Base-by-base conservation (phyloP, 1,284 basidiomycete species). In the Rhodotorula sp. region DNA sequence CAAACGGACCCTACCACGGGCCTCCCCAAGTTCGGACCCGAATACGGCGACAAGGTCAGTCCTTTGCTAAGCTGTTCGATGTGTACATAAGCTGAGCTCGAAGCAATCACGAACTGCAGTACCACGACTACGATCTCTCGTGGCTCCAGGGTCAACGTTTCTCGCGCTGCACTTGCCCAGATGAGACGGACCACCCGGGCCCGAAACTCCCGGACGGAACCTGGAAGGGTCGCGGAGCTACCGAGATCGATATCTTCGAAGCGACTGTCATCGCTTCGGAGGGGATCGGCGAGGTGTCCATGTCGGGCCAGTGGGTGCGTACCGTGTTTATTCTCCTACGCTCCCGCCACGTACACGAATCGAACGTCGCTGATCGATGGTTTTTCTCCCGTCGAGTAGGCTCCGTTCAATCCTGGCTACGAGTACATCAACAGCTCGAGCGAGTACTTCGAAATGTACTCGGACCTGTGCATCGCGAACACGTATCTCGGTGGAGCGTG, bases 241-340 rank as follows among this genome's bases (percentile, higher is more conserved):
- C 85, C 1, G 85, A 86, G 76, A 83, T 86, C 68, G 85, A 86
- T 78, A 78, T 85, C 60, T 80, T 86, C 70, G 85, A 86, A 75
- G 84, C 82, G 10, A 65, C 57, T 0, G 71, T 69, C 49, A 61
- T 62, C 54, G 38, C 62, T 2, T 48, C 52, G 23, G 19, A 50
- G 7, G 43, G 59, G 3, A 56, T 50, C 12, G 69, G 70, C 38
- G 47, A 64, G 26, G 52, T 71, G 26, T 71, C 70, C n/a, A 66
- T 68, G 62, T 62, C 59, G 21, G 70, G 63, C 2, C 70, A 83
- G 69, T 79, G 80, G 71, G 85, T 83, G 77, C 86, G 86, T 1
- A 86, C 86, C 79, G 19, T 5, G 1, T 34, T 2, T 23, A 28
- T 23, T 18, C 38, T 7, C 4, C 7, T 16, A 7, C 21, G 28